Evolutionary conservation across 2,329 filamentous ascomycete species (phyloP), one percentile per base, ranked within the genome.

Genomic region (Pyrenochaeta sp.): DNA sequence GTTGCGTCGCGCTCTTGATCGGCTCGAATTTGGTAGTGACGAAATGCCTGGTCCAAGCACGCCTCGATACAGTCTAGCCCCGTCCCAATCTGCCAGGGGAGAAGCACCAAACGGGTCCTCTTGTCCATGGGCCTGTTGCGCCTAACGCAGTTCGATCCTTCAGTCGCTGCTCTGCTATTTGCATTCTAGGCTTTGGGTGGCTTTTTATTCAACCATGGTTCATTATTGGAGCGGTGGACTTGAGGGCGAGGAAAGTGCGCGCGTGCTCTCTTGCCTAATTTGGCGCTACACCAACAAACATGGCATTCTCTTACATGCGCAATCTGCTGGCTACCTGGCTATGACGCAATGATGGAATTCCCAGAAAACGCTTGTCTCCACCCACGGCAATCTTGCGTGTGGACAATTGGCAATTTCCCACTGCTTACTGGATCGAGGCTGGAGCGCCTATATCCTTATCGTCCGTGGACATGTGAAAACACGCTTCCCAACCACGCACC

Each of bases 201-300:
- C n/a, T n/a, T n/a, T n/a, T n/a, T n/a, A n/a, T n/a, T n/a, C n/a
- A n/a, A n/a, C n/a, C n/a, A n/a, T n/a, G n/a, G n/a, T n/a, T n/a
- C n/a, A n/a, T n/a, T n/a, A n/a, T n/a, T n/a, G n/a, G n/a, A n/a
- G n/a, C n/a, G n/a, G n/a, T n/a, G 23, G 23, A 27, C 4, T 5
- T 27, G 23, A 9, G 23, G 30, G 20, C 7, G 15, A 32, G 35
- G 11, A 15, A 40, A 33, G 33, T 47, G 45, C 21, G n/a, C 45
- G 45, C 45, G 45, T 47, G 45, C 45, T 27, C 27, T 40, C 35
- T 20, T 41, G 17, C 45, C 45, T 32, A 23, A 40, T 47, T 17
- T 23, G 32, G 17, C 14, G 7, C 18, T 20, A 12, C 10, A 3
- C 14, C 18, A 18, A 20, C 12, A 39, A n/a, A 23, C 45, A 39